Base-by-base conservation (phyloP, 768 basidiomycete genomes). In the Leccinum subgranulosum region DNA sequence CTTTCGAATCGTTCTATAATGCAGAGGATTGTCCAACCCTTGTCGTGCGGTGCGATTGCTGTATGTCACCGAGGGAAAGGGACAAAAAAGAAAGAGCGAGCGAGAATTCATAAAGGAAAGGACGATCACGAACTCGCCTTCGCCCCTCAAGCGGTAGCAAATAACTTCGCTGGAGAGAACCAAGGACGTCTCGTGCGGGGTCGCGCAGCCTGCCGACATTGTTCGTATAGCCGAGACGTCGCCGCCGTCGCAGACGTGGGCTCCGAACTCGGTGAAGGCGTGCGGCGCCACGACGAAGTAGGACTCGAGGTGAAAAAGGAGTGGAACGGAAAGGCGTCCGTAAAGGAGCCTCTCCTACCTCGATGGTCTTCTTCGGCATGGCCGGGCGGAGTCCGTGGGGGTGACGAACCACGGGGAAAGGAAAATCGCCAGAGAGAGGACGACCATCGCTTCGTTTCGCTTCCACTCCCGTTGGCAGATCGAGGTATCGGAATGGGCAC, bases 81-180 rank as follows among this genome's bases (percentile, higher is more conserved):
- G 31, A 45, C 41, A 51, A 31, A 33, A 53, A 51, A 21, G 21
- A 56, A 43, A 4, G 51, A 43, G 52, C 34, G 27, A 19, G 10
- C n/a, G 19, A 43, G 41, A 54, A 49, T 43, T 57, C 19, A 23
- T 19, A 56, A 60, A 49, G 49, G 62, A 64, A 53, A 0, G 28
- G 49, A 57, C 49, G 39, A 15, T 12, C 4, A 31, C n/a, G 41
- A 49, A 27, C 28, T 29, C 33, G 47, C 59, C 71, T 73, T 73
- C 56, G 71, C 67, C 48, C 72, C 75, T 54, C 75, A 76, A 54
- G 77, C 66, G 49, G 78, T 74, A 60, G 76, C 66, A 62, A 82
- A 81, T 60, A 84, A 66, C 69, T 79, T 78, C 68, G 78, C 78
- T 28, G 81, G 76, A 54, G 78, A 78, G 67, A 84, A 83, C 83